Base-by-base conservation (phyloP, 768 basidiomycete genomes). In the Suillus discolor region DNA sequence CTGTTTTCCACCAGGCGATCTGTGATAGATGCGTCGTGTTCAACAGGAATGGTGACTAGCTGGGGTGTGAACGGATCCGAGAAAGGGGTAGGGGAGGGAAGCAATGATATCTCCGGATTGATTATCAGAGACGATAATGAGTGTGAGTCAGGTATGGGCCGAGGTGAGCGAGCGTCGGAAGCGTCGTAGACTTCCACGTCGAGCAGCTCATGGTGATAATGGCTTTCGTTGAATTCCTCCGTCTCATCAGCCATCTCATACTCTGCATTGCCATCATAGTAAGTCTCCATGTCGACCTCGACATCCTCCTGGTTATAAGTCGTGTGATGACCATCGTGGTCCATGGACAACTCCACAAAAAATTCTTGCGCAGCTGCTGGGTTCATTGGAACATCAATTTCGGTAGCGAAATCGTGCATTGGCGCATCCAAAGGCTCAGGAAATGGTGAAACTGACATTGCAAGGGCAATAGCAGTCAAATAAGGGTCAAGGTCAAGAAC, bases 271-370 rank as follows among this genome's bases (percentile, higher is more conserved):
- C 81, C 83, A 44, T 71, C 79, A 7, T 81, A 77, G 64, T 83
- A 82, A 57, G 82, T 78, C 63, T 87, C 87, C 89, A 90, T 90
- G 65, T 90, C 89, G 54, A 90, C 82, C 72, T 90, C 89, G 61
- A 89, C 80, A 51, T 81, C 82, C 59, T 75, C 71, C 31, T 79
- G 74, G 57, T 82, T 79, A 44, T 72, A 78, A 13, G 61, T 18
- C 18, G 67, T 73, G 72, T 67, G 76, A 62, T 78, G 76, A 60
- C 72, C 72, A 69, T 87, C 87, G 63, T 87, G 87, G 68, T 88
- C 86, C 89, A 90, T 90, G 62, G 79, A 72, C 4, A 83, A 79
- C 74, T 89, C 68, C 80, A 81, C 63, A 79, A 82, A 89, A 39
- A 80, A 72, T 59, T 88, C 86, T 61, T 80, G 76, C 11, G 83